These are phyloP conservation scores for Aspergillus puulaauensis DNA, from an alignment of 2,329 filamentous ascomycete genomes.

Conservation along the genomic window DNA sequence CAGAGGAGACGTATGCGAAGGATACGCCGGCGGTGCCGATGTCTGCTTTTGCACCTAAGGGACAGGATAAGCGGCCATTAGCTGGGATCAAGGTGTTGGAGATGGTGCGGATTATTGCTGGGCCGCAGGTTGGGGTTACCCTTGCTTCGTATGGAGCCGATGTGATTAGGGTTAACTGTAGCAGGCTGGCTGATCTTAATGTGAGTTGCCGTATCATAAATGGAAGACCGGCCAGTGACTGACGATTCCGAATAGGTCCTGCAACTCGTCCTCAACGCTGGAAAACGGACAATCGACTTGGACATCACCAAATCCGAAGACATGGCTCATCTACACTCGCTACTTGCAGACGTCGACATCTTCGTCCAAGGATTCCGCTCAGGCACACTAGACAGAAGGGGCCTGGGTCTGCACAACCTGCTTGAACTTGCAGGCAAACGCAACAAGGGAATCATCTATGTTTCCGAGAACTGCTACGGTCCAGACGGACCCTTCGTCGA, in stretches of 20 bases:
- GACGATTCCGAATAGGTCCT: background rate
- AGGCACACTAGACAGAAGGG: constrained; percentile 32
- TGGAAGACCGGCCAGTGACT: background rate
- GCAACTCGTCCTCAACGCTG: constrained; percentile 8
- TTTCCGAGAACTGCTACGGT: constrained; percentile 52
- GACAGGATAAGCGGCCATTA: constrained; percentile 33
- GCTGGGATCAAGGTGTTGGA: constrained; percentile 53
- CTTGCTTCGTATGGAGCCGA: constrained; percentile 48
- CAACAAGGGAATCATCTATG: constrained; percentile 46
- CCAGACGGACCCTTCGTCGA: constrained; percentile 45
- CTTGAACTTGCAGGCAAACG: constrained; percentile 40
- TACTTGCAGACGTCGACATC: constrained; percentile 52
- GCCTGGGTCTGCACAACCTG: constrained; percentile 14
- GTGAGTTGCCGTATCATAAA: background rate
- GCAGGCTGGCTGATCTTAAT: background rate
- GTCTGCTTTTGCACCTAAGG: too few relatives aligned
- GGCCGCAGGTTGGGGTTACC: constrained; percentile 42
- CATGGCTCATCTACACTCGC: constrained; percentile 36
- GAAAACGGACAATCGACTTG: constrained; percentile 25
- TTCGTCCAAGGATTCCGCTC: constrained; percentile 54
- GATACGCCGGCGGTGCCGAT: background rate
- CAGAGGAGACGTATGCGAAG: background rate
- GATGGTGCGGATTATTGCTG: constrained; percentile 36
- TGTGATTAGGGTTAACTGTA: constrained; percentile 47
- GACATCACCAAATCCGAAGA: constrained; percentile 46